Percentiles rank a stretch among this genome's conserved stretches.
Evolutionary conservation across 2,329 filamentous ascomycete genomes (phyloP).

Genomic region (Aspergillus neotritici): DNA sequence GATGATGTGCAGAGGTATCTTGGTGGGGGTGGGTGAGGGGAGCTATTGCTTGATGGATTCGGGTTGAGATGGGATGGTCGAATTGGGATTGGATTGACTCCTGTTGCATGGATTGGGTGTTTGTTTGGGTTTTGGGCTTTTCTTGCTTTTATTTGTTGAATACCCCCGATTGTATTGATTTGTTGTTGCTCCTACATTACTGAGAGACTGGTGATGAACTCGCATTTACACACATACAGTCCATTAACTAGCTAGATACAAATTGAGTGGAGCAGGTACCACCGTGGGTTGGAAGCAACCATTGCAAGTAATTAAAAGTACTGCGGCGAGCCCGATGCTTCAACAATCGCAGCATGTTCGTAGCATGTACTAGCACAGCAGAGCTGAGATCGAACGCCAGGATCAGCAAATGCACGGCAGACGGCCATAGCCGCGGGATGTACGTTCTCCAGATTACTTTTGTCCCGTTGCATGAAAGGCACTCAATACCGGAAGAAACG

Average conservation of each 20-base stretch:
- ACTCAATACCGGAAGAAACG: constrained; percentile 47
- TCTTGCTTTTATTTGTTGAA: not conserved
- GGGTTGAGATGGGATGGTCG: not conserved
- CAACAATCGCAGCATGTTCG: not conserved
- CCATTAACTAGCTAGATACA: too few relatives aligned
- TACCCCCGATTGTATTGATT: too few relatives aligned
- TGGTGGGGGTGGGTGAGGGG: constrained; percentile 29
- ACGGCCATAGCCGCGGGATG: constrained; percentile 1
- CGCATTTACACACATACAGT: too few relatives aligned
- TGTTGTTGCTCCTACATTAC: too few relatives aligned
- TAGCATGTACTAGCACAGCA: constrained; percentile 33
- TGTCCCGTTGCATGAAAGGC: constrained; percentile 3
- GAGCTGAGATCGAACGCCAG: constrained; percentile 19
- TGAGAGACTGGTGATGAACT: too few relatives aligned
- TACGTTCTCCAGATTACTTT: not conserved
- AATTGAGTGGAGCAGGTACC: too few relatives aligned
- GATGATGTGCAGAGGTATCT: constrained; percentile 74
- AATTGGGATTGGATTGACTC: constrained; percentile 5
- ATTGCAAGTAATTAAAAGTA: too few relatives aligned
- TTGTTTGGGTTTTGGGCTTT: not conserved
- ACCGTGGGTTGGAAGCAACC: too few relatives aligned
- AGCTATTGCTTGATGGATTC: too few relatives aligned
- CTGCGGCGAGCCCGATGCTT: too few relatives aligned
- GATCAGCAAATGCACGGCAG: constrained; percentile 5
- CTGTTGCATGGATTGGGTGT: not conserved